Conservation (phyloP, 139 green algal species). For the Pseudopediastrum boryanum region DNA sequence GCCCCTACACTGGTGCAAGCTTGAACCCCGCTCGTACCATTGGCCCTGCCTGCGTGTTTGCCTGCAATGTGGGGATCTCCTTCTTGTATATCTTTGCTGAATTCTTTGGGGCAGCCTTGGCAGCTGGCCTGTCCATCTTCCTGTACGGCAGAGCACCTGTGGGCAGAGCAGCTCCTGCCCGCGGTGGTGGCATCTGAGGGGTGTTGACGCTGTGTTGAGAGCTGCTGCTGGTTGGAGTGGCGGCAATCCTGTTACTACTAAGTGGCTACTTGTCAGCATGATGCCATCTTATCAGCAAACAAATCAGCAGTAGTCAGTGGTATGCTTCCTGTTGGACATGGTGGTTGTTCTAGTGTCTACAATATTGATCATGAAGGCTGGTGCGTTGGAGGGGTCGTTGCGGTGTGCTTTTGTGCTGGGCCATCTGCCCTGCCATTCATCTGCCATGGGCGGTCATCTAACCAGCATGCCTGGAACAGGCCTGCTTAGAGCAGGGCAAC, state of each 20-base stretch:
- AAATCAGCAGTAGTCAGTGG: neutral
- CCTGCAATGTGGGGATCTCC: slow-evolving; percentile 66
- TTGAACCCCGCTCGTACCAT: slow-evolving; percentile 82
- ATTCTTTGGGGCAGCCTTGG: slow-evolving; percentile 65
- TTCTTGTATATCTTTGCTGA: slow-evolving; percentile 75
- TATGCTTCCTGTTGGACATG: neutral
- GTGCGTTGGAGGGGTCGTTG: too few species aligned
- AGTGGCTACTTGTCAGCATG: neutral
- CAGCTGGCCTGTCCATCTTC: slow-evolving; percentile 67
- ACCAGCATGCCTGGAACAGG: too few species aligned
- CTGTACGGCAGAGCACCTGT: slow-evolving; percentile 63
- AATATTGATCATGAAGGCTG: too few species aligned
- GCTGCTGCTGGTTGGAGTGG: neutral
- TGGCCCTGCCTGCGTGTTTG: slow-evolving; percentile 73
- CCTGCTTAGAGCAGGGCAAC: too few species aligned
- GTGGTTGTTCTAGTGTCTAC: too few species aligned
- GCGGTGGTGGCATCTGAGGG: neutral
- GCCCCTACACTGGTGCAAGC: slow-evolving; percentile 72
- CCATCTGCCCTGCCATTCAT: too few species aligned
- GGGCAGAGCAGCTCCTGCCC: slow-evolving; percentile 25
- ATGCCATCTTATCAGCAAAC: neutral
- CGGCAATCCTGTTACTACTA: neutral
- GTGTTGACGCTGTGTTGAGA: neutral
- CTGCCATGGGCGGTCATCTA: too few species aligned
- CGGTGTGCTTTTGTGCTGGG: too few species aligned